Evolutionary conservation across 306 rosid genomes (phyloP), one percentile per base, ranked within the genome.

Genomic region (Cicer arietinum): DNA sequence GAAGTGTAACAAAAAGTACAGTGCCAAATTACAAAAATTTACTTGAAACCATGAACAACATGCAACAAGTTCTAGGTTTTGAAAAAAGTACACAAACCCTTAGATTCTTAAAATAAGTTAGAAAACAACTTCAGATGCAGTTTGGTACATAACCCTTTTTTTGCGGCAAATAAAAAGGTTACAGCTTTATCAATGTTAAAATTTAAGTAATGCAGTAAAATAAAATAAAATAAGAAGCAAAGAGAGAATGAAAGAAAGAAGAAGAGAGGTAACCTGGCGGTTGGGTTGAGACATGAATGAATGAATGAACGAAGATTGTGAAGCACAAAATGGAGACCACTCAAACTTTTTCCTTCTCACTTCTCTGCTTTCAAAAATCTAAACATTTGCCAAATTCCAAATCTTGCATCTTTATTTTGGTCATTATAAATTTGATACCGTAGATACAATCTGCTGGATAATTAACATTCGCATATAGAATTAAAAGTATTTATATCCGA

Each of bases 231-330:
- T 30, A 30, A 30, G 37, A 30, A 30, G 37, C 5, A 30, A 6
- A 11, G 3, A 74, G 7, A 12, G n/a, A 47, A 8, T 8, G 0
- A 13, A 9, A 53, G 50, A 35, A 20, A 4, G 6, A n/a, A 30
- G 48, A 60, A 30, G 40, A 60, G 51, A 57, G 7, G 22, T 35
- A 45, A 60, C 79, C 71, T 16, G 10, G 37, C 16, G 57, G 45
- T 66, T 59, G 12, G 46, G 41, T 39, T 59, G 81, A 69, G 82
- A 70, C 70, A 69, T 69, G 20, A 25, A 25, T 25, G 25, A 22
- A 22, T 22, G 2, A 22, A 20, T 20, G 30, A 25, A 25, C 0
- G 35, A 3, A 35, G 37, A 30, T 30, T 14, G 47, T 18, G 71
- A 66, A 17, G 8, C 41, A 20, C 35, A 65, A 22, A 64, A 7